These are phyloP conservation scores for Ogataea dorogensis DNA, from an alignment of 805 yeast genomes.

Conservation along the genomic window DNA sequence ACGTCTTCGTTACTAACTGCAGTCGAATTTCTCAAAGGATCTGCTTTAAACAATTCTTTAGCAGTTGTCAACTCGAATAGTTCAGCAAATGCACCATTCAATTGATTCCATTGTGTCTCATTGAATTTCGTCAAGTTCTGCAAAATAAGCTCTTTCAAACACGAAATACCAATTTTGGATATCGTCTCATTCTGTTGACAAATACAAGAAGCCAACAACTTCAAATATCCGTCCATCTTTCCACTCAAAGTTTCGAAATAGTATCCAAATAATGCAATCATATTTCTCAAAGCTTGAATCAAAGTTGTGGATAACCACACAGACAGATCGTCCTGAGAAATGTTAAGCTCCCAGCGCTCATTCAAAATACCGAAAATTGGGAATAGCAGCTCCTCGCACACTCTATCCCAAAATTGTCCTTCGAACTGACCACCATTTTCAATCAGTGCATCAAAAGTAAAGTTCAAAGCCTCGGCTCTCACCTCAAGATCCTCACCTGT, in stretches of 20 bases:
- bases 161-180: slow-evolving; percentile 89
- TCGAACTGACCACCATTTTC: slow-evolving; percentile 78
- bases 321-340: slow-evolving; percentile 79
- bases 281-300: slow-evolving; percentile 88
- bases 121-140: slow-evolving; percentile 68
- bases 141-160: slow-evolving; percentile 75
- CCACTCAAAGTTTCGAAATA: slow-evolving; percentile 75
- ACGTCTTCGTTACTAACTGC: slow-evolving; percentile 28
- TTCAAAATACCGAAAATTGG: slow-evolving; percentile 86
- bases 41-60: slow-evolving; percentile 68
- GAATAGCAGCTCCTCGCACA: slow-evolving; percentile 76
- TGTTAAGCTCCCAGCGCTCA: slow-evolving; percentile 69
- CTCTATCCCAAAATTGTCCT: slow-evolving; percentile 74
- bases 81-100: slow-evolving; percentile 61
- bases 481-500: slow-evolving; percentile 93
- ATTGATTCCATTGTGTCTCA: slow-evolving; percentile 69
- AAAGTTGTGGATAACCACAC: slow-evolving; percentile 97
- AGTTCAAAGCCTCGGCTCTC: slow-evolving; percentile 81
- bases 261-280: slow-evolving; percentile 78
- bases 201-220: slow-evolving; percentile 78
- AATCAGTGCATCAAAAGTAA: slow-evolving; percentile 76
- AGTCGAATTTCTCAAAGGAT: slow-evolving; percentile 39
- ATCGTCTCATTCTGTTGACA: slow-evolving; percentile 97
- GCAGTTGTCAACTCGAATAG: slow-evolving; percentile 87
- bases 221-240: slow-evolving; percentile 76